Evolutionary conservation across 2,329 filamentous ascomycete species (phyloP).

Genomic region (Hypoxylon sp.): DNA sequence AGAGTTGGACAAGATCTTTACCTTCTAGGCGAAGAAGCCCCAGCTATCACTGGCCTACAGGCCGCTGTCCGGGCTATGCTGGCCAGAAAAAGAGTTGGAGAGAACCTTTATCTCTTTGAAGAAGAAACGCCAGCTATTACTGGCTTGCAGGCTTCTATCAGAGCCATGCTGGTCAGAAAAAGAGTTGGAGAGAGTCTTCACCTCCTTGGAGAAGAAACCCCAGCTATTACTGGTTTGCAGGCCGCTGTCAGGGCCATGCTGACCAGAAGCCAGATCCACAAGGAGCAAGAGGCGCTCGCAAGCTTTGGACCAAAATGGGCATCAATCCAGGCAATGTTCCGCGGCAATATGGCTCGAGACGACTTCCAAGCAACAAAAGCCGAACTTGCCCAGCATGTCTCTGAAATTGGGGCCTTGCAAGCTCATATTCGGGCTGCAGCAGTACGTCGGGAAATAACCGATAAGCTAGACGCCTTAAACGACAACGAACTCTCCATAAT

Average conservation of each 20-base stretch:
- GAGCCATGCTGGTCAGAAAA: no score
- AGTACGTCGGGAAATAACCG: constrained; percentile 59
- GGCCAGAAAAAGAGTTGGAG: constrained; percentile 64
- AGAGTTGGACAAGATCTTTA: constrained; percentile 53
- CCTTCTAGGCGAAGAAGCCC: constrained; percentile 37
- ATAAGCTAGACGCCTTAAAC: constrained; percentile 57
- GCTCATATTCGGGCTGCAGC: constrained; percentile 63
- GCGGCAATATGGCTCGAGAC: constrained; percentile 59
- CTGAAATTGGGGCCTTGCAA: constrained; percentile 59
- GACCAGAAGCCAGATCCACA: constrained; percentile 62
- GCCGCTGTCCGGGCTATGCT: constrained; percentile 72
- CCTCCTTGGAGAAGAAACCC: constrained; percentile 36
- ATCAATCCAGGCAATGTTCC: constrained; percentile 56
- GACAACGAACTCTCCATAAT: constrained; percentile 56
- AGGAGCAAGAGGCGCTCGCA: constrained; percentile 61
- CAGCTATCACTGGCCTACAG: constrained; percentile 59
- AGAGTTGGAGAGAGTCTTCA: constrained; percentile 53
- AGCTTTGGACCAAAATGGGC: constrained; percentile 60
- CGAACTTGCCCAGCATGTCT: constrained; percentile 57
- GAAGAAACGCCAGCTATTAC: constrained; percentile 38
- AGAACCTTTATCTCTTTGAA: constrained; percentile 36
- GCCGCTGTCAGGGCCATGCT: constrained; percentile 71
- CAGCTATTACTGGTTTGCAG: constrained; percentile 59
- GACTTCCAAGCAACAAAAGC: constrained; percentile 55
- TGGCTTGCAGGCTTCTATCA: constrained; percentile 69